A percentile compares a stretch with the other conserved stretches of the same genome.
phyloP scores from a whole-genome alignment of 2,329 filamentous ascomycete genomes.

The Ophiostoma australiae region DNA sequence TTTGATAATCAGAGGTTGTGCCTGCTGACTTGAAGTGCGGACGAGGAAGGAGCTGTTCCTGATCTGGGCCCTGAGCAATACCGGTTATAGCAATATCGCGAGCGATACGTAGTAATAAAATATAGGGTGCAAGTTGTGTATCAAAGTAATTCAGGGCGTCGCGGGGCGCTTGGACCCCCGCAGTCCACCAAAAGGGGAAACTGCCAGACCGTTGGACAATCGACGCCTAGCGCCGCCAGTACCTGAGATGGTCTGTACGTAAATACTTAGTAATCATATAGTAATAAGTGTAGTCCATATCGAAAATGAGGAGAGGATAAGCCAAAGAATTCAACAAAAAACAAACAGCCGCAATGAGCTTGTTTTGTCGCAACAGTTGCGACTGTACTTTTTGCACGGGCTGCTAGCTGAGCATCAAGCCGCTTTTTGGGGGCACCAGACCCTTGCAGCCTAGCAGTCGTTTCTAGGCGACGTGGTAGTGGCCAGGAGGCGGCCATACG shows the following conservation, averaged over 20 bases:
- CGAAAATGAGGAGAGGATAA: too few species aligned
- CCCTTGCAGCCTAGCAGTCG: background rate
- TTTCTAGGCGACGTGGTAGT: slow-evolving; percentile 5
- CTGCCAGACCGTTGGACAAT: background rate
- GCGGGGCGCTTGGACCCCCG: slow-evolving; percentile 23
- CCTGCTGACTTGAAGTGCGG: background rate
- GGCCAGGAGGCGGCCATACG: background rate
- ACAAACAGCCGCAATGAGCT: background rate
- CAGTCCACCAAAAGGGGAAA: slow-evolving; percentile 10
- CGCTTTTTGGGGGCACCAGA: background rate
- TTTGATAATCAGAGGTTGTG: background rate
- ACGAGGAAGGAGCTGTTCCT: background rate
- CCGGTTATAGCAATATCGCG: slow-evolving; percentile 22
- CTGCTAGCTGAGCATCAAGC: slow-evolving; percentile 1
- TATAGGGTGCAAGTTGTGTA: slow-evolving; percentile 14
- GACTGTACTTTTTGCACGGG: slow-evolving; percentile 10
- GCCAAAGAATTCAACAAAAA: background rate
- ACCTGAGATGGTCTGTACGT: background rate
- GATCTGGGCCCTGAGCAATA: slow-evolving; percentile 11
- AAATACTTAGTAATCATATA: too few species aligned
- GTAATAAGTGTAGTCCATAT: too few species aligned
- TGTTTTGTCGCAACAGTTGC: background rate
- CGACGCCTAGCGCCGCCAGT: slow-evolving; percentile 2
- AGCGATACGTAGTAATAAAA: too few species aligned
- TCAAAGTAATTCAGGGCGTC: slow-evolving; percentile 9